Evolutionary conservation across 805 yeast species (phyloP).

Genomic region (Yarrowia divulgata): DNA sequence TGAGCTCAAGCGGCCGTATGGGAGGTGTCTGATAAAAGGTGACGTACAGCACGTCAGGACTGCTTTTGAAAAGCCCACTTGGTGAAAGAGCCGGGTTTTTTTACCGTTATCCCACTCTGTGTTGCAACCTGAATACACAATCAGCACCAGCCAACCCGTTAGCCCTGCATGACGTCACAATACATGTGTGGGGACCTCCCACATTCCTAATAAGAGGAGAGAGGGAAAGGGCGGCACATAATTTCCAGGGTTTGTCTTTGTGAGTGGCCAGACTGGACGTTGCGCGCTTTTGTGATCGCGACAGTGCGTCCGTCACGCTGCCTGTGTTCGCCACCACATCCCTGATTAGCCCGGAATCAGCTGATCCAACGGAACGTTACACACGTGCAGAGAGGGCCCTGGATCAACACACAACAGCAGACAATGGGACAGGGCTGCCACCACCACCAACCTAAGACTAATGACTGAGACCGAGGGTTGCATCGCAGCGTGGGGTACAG

Average conservation of each 20-base stretch:
- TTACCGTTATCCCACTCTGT: too few relatives aligned
- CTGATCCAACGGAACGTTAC: slow-evolving; percentile 6
- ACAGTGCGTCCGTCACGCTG: not conserved
- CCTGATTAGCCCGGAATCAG: slow-evolving; percentile 11
- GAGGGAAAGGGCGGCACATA: too few relatives aligned
- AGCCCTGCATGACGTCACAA: slow-evolving; percentile 6
- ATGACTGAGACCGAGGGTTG: not conserved
- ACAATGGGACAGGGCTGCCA: not conserved
- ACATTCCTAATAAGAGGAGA: not conserved
- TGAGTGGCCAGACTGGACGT: too few relatives aligned
- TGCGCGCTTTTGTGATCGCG: too few relatives aligned
- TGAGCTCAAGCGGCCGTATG: not conserved
- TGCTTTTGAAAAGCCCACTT: too few relatives aligned
- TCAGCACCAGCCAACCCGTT: too few relatives aligned
- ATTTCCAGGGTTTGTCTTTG: too few relatives aligned
- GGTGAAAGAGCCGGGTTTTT: too few relatives aligned
- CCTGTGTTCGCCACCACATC: not conserved
- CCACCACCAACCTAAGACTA: not conserved
- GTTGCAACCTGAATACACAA: too few relatives aligned
- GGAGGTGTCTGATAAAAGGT: not conserved
- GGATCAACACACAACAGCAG: not conserved
- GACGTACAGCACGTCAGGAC: too few relatives aligned
- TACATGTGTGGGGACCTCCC: not conserved
- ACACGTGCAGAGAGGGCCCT: slow-evolving; percentile 13
- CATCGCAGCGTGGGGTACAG: slow-evolving; percentile 9